phyloP scores from a whole-genome alignment of 176 grass and related monocot genomes.

The Musa itinerans region DNA sequence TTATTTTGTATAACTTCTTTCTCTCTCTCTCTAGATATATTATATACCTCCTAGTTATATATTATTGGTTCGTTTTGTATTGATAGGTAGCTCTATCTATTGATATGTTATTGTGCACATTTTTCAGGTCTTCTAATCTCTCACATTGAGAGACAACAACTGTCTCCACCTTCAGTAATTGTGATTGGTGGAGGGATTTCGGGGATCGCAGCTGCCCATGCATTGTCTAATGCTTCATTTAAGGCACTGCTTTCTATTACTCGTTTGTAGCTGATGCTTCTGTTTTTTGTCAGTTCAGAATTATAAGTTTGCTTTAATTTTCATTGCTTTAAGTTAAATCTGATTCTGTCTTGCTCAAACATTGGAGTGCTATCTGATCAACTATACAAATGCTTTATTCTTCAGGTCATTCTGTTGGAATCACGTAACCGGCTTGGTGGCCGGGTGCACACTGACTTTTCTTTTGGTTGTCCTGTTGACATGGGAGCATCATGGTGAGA shows the following conservation, averaged over 20 bases:
- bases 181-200: constrained; percentile 97
- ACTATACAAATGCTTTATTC: not conserved
- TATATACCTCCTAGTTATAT: too few relatives aligned
- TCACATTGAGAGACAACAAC: constrained; percentile 62
- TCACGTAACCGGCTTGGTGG: constrained; percentile 77
- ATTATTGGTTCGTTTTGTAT: not conserved
- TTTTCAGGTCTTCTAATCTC: constrained; percentile 60
- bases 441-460: constrained; percentile 88
- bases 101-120: constrained; percentile 2
- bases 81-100: not conserved
- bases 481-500: constrained; percentile 94
- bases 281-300: constrained; percentile 12
- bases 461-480: constrained; percentile 95
- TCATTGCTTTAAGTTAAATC: too few relatives aligned
- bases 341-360: too few relatives aligned
- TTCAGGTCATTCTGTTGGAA: constrained; percentile 77
- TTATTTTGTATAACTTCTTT: not conserved
- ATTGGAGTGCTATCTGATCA: not conserved
- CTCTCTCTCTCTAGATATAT: not conserved
- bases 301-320: constrained; percentile 22
- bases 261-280: not conserved
- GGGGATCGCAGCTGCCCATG: constrained; percentile 73
- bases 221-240: constrained; percentile 77
- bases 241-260: constrained; percentile 31
- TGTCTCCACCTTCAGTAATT: constrained; percentile 70